Evolutionary conservation across 176 grass and related monocot genomes (phyloP), one percentile per base, ranked within the genome.

Genomic region (Melocanna baccifera): DNA sequence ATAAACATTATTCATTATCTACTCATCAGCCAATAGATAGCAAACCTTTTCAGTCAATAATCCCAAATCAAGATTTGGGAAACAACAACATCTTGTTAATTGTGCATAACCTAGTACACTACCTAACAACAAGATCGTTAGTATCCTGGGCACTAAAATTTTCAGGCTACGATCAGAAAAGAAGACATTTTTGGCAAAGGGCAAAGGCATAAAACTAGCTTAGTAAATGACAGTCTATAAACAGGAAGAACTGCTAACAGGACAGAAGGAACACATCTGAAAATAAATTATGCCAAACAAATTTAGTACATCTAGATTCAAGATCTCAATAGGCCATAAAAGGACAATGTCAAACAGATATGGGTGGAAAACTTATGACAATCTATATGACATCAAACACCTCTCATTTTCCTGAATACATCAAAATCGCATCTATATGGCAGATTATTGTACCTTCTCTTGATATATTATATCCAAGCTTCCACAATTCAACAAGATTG

Each of bases 81-180:
- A 45, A 62, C 9, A 73, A 19, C 8, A 57, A 19, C 50, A 22
- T 19, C 20, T 3, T 82, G 7, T 82, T 39, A 40, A 59, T 22
- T 70, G 61, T 69, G 22, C 71, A 80, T 29, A 55, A 80, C 18
- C 69, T 42, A 81, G 46, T 73, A 53, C 4, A 80, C 29, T 39
- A 52, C 55, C 41, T 62, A 79, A 48, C 23, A 72, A 64, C 23
- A 40, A 61, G 12, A 39, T 64, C 73, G 1, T 39, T 53, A 63
- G 32, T 69, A 77, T 63, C 8, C 12, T 77, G 73, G 12, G 20
- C 13, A 9, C 9, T 62, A 50, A 73, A 47, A 40, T 50, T 71
- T 51, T 50, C 19, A 66, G 23, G 25, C 46, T 58, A 77, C 12
- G 34, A 57, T 16, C 34, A 66, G n/a, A 45, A 32, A 58, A 18